Evolutionary conservation across 2,329 filamentous ascomycete genomes (phyloP), one percentile per base, ranked within the genome.

Genomic region (Zasmidium citrigriseum): DNA sequence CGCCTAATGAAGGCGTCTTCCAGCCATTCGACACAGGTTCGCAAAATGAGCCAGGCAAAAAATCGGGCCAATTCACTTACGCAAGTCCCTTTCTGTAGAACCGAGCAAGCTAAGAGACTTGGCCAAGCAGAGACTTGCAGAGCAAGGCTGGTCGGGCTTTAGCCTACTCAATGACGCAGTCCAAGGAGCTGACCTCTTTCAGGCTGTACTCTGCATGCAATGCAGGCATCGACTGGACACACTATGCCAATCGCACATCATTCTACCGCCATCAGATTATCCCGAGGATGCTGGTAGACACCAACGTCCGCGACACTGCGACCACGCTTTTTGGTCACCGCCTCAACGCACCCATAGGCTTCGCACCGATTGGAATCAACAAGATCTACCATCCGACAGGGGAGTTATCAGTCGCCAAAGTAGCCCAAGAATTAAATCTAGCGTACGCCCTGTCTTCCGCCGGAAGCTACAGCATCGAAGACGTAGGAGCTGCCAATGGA

Each of bases 341-440:
- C 50, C 80, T 85, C 14, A 76, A 80, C 1, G 84, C 84, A 0
- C 85, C 86, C 0, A 82, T 88, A 52, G 84, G 83, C n/a, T 86
- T 88, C 66, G 83, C 85, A 0, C 85, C 85, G 1, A 82, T 88
- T 24, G 85, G 86, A 3, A 87, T 88, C 64, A 87, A 88, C 74
- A 82, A 83, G 61, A 88, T 88, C 64, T 88, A 87, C 73, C 79
- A 88, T 64, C 77, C 80, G 0, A 68, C 73, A 0, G 85, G 82
- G 41, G 86, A 89, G 67, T 68, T 85, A 0, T 79, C 83, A 0
- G 84, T 87, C 1, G 84, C 86, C 10, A 81, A 80, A 57, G 83
- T 85, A 0, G 85, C 85, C 0, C 78, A 78, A n/a, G 83, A 86
- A 62, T 72, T 87, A 2, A 81, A 82, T 21, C 70, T 88, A 1